Conservation (phyloP, 352 stramenopile species). For the Halophytophthora batemanensis region DNA sequence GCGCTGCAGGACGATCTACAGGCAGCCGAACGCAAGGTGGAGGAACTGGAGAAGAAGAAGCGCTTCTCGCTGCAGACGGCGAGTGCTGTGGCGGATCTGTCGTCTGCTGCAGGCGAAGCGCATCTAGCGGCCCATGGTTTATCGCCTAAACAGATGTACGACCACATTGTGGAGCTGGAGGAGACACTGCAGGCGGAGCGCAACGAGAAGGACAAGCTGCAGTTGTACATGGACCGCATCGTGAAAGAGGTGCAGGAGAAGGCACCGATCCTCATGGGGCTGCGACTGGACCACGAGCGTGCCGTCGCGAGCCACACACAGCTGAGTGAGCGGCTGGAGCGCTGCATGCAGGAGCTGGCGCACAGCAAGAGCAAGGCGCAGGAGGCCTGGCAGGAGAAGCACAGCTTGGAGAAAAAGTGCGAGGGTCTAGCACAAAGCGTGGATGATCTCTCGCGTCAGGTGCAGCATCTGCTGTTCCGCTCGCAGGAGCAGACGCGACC, state of each 20-base stretch:
- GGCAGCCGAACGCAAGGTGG: conserved; percentile 45
- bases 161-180: conserved; percentile 86
- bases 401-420: conserved; percentile 63
- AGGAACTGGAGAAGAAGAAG: conserved; percentile 68
- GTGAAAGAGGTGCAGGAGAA: conserved; percentile 91
- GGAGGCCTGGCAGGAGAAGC: conserved; percentile 58
- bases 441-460: conserved; percentile 89
- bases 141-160: conserved; percentile 88
- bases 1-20: conserved; percentile 53
- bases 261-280: conserved; percentile 85
- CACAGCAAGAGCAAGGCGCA: conserved; percentile 76
- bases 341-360: conserved; percentile 61
- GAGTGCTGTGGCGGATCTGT: conserved; percentile 55
- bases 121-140: conserved; percentile 68
- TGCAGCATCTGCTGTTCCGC: conserved; percentile 86
- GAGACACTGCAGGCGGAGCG: conserved; percentile 76
- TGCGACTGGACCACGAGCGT: conserved; percentile 89
- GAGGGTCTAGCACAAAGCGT: conserved; percentile 77
- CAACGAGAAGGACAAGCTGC: conserved; percentile 83
- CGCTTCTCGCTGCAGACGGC: conserved; percentile 47
- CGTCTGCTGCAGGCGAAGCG: conserved; percentile 51
- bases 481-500: conserved; percentile 63
- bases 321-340: conserved; percentile 65
- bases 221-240: conserved; percentile 91
- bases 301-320: conserved; percentile 82